Evolutionary conservation across 805 yeast genomes (phyloP), one percentile per base, ranked within the genome.

Genomic region (Phaffomyces antillensis): DNA sequence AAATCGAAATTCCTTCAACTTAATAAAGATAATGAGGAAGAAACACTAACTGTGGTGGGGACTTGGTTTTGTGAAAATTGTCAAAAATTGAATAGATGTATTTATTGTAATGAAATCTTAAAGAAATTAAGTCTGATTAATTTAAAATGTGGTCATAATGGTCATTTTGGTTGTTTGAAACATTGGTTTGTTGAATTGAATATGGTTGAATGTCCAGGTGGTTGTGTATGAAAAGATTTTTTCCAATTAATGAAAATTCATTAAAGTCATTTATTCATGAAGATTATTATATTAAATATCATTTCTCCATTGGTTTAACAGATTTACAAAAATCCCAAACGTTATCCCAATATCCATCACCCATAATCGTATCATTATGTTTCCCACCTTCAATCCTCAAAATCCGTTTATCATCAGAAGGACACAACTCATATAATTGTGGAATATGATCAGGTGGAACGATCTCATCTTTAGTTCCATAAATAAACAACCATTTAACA

Each of bases 371-470:
- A 58, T 89, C 95, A 58, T 91, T 91, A 63, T 91, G 99, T 44
- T 70, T 72, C 2, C 88, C 82, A 35, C 74, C 68, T 24, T 74
- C 75, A 51, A 76, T 87, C 44, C 65, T 72, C 43, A 73, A 67
- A 51, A 77, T 72, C 26, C 64, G 61, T 61, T 88, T 89, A 15
- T 63, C 59, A 1, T 61, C 56, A 33, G 81, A 65, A 24, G 75
- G 71, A 45, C 83, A 68, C 45, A 79, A 52, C 30, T 71, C 75
- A 58, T 63, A 83, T 23, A 89, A 69, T 40, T 56, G 58, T 38
- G 72, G 71, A 86, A 90, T 86, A 58, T 91, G 97, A 1, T 53
- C 51, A 0, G 96, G 96, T 4, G 98, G 97, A 2, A 91, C 96
- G 24, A 91, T 80, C 63, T 91, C 99, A 66, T 91, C 99, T 32